phyloP scores from a whole-genome alignment of 2,329 filamentous ascomycete genomes.

The Claviceps citrina region DNA sequence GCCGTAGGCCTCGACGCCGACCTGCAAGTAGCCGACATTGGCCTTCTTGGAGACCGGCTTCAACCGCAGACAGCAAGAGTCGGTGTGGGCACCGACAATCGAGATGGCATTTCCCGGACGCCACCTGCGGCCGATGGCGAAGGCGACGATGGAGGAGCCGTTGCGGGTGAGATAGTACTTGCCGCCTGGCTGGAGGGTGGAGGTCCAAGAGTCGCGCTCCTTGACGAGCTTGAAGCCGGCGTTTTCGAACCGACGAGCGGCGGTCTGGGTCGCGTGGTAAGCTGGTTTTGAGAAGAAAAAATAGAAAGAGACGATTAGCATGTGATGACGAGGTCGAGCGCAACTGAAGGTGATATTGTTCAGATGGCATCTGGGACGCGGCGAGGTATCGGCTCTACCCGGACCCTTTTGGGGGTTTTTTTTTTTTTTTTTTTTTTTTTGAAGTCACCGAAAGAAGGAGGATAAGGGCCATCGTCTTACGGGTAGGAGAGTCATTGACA shows the following conservation, averaged over 20 bases:
- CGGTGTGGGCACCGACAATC: slow-evolving; percentile 92
- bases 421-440: no score
- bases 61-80: slow-evolving; percentile 79
- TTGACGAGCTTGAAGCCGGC: slow-evolving; percentile 80
- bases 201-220: slow-evolving; percentile 81
- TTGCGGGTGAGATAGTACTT: slow-evolving; percentile 97
- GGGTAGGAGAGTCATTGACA: slow-evolving; percentile 85
- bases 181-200: slow-evolving; percentile 64
- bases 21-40: slow-evolving; percentile 75
- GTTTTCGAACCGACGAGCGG: slow-evolving; percentile 58
- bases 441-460: no score
- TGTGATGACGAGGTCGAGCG: no score
- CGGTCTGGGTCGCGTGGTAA: slow-evolving; percentile 80
- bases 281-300: slow-evolving; percentile 35
- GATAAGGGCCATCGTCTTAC: slow-evolving; percentile 33
- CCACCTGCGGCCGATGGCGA: slow-evolving; percentile 83
- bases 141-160: slow-evolving; percentile 79
- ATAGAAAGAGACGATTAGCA: no score
- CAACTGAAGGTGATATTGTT: no score
- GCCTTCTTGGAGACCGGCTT: slow-evolving; percentile 90
- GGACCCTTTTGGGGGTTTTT: no score
- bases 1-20: slow-evolving; percentile 92
- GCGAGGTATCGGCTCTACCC: no score
- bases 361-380: no score
- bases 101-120: slow-evolving; percentile 76